Evolutionary conservation across 805 yeast genomes (phyloP), one percentile per base, ranked within the genome.

Genomic region (Ogataea naganishii): DNA sequence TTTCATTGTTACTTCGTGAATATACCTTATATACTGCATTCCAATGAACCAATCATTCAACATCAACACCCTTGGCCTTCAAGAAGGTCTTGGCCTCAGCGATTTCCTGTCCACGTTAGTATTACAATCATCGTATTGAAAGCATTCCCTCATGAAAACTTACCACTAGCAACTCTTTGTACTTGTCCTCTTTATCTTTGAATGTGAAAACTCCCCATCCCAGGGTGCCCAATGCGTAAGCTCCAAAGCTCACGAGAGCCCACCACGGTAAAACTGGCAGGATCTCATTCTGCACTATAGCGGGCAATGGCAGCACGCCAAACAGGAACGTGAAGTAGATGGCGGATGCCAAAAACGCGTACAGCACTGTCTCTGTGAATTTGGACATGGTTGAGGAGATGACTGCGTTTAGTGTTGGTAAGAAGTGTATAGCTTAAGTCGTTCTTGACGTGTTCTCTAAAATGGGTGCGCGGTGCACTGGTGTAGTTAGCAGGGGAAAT

Each of bases 251-350:
- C 20, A 79, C 80, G 37, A 79, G 57, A 1, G 62, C 68, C 86
- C 85, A 79, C 63, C 68, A 76, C 20, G 86, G 86, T 35, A 79
- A 44, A 20, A 64, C 75, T 7, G 85, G 85, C 37, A 79, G 55
- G 29, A 78, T 66, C 40, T 75, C 75, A 17, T 58, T 44, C 27
- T 62, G 66, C 41, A 78, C 44, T 19, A 50, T 41, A n/a, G 49
- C 53, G 7, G 73, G 61, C 5, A 69, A 55, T 25, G 85, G 85
- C 33, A 79, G 56, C 23, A 66, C 64, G 11, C 75, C 76, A 12
- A 60, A 40, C 35, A 51, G 52, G 17, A 77, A 58, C 3, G 74
- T 66, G 42, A 66, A 56, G 55, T 79, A 79, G 6, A 74, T 47
- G 3, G 78, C 66, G 5, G 66, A 48, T n/a, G 63, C 44, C 14